Base-by-base conservation (phyloP, 495 filamentous ascomycete species). In the Tuber magnatum region DNA sequence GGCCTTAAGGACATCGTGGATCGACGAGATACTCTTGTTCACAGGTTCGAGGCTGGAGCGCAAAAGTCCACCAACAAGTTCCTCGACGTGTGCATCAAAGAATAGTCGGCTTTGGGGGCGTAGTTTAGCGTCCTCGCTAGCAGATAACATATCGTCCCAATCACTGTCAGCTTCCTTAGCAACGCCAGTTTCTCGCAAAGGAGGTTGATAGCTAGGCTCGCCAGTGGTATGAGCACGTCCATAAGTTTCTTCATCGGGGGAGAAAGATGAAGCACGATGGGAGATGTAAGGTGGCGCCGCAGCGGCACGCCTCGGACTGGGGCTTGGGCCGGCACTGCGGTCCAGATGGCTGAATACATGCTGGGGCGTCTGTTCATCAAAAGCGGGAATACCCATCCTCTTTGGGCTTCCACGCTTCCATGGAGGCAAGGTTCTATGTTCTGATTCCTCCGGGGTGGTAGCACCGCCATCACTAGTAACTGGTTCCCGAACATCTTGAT, bases 131-230 rank as follows among this genome's bases (percentile, higher is more conserved):
- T 95, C 93, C 76, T 97, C 93, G 38, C 89, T 89, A 10, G 91
- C 92, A 40, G 91, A 93, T 75, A 97, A 88, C 72, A 91, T 90
- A 82, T 92, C 92, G 78, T 94, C 92, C 95, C 95, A 98, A 81
- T 97, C 94, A 77, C 92, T 97, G 76, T 82, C 81, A 42, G 72
- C 65, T 20, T 81, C 74, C 40, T 69, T 73, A 61, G 40, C 40
- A 56, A 78, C 74, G 70, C 80, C 65, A 44, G 72, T 76, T 42
- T 80, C 78, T 61, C 75, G 75, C 22, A 38, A 65, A 70, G 77
- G 77, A 71, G 77, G 77, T 28, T 72, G 74, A 28, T 77, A 75
- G 42, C 38, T 48, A 51, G 43, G 46, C 28, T 73, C 75, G 44
- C 76, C 69, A 42, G 73, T 75, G 40, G 72, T 74, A 68, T 81